Conservation (phyloP, 2,329 filamentous ascomycete genomes). For the Ascochyta fabae region DNA sequence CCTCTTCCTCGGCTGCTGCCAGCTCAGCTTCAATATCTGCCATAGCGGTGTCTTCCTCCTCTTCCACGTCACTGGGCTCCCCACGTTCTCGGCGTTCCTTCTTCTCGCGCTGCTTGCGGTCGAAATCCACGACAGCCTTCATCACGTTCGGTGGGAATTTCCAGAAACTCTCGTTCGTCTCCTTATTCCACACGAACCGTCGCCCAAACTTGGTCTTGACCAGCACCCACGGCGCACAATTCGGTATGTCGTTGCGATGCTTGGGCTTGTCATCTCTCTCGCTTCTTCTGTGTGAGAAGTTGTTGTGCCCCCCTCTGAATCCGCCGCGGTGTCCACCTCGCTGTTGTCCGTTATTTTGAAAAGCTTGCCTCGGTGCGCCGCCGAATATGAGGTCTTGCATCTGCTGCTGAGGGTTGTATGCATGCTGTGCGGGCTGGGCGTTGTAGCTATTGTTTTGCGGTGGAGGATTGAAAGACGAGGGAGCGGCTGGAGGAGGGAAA, state of each 20-base stretch:
- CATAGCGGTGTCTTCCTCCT: constrained; percentile 37
- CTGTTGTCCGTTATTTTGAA: constrained; percentile 22
- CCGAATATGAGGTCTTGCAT: constrained; percentile 57
- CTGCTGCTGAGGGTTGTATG: constrained; percentile 47
- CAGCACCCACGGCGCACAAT: constrained; percentile 84
- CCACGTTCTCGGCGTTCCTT: constrained; percentile 61
- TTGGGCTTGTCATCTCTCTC: constrained; percentile 81
- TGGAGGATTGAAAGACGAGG: constrained; percentile 16
- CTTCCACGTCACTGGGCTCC: constrained; percentile 46
- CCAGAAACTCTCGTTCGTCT: constrained; percentile 91
- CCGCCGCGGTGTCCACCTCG: constrained; percentile 48
- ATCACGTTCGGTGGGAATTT: constrained; percentile 88
- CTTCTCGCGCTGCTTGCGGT: constrained; percentile 73
- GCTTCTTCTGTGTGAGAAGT: constrained; percentile 66
- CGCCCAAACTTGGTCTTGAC: constrained; percentile 92
- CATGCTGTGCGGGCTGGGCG: constrained; percentile 56
- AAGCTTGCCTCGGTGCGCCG: constrained; percentile 29
- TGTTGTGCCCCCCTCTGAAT: constrained; percentile 58
- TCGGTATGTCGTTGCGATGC: constrained; percentile 78
- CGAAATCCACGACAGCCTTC: constrained; percentile 73
- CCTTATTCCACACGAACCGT: constrained; percentile 87
- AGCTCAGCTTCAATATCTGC: constrained; percentile 44
- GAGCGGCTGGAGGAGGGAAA: constrained; percentile 6
- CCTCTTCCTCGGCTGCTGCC: constrained; percentile 38
- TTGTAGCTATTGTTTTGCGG: constrained; percentile 36